A percentile compares a stretch with the other conserved stretches of the same genome.
Conservation (phyloP, 2,329 filamentous ascomycete genomes). For the Trichoderma gracile region DNA sequence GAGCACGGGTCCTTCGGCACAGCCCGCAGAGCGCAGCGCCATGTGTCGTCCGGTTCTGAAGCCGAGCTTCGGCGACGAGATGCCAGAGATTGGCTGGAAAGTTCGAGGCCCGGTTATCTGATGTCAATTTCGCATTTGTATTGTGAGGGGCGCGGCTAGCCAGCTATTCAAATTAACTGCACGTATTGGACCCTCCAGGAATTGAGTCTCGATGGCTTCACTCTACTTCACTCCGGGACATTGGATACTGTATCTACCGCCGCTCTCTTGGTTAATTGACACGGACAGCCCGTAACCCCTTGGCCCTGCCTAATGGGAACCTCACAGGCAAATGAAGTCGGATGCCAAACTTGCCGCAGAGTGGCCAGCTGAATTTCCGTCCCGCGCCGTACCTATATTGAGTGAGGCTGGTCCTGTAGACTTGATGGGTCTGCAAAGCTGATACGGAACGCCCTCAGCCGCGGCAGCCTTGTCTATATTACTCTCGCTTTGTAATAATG, state of each 20-base stretch:
- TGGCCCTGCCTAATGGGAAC: not conserved
- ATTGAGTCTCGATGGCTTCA: not conserved
- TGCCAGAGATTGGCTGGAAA: not conserved
- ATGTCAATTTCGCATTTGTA: constrained; percentile 2
- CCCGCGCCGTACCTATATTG: not conserved
- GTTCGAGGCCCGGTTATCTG: not conserved
- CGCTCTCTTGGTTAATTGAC: not conserved
- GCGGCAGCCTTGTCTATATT: not conserved
- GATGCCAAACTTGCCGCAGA: not conserved
- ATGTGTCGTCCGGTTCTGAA: not conserved
- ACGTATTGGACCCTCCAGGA: not conserved
- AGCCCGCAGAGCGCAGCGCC: not conserved
- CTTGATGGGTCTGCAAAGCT: not conserved
- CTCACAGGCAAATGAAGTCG: not conserved
- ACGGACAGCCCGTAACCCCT: not conserved
- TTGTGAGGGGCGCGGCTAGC: constrained; percentile 1
- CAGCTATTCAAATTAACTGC: not conserved
- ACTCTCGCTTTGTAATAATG: not conserved
- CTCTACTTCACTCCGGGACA: not conserved
- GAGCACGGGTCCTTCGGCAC: not conserved
- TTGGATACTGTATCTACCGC: not conserved
- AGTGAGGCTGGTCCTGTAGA: not conserved
- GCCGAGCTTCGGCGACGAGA: not conserved
- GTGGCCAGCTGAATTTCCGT: not conserved
- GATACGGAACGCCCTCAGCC: not conserved